Evolutionary conservation across 2,329 filamentous ascomycete genomes (phyloP), one percentile per base, ranked within the genome.

Genomic region (Hymenoscyphus fructigenus): DNA sequence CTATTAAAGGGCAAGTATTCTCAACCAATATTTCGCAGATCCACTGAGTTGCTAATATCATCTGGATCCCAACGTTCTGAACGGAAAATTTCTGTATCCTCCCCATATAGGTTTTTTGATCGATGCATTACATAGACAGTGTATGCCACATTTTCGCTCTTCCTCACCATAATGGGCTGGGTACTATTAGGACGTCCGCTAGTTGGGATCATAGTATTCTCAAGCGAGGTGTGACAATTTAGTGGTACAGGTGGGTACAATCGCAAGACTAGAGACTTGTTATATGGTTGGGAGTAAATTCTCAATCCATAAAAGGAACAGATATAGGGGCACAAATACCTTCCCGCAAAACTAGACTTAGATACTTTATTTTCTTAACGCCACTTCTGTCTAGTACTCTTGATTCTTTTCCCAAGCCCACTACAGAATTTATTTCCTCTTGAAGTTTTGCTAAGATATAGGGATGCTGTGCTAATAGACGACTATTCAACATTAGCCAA

Each of bases 341-440:
- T 59, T 70, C 68, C 61, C 66, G 67, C 20, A 70, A 55, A 2
- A 70, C 60, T 44, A 44, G 62, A 17, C 55, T n/a, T 20, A 68
- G 63, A 56, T 53, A 70, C 41, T 58, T 55, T 63, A 67, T 66
- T 36, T 57, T 60, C 26, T 47, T 47, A 2, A 47, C 17, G 41
- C 55, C 29, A 67, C 65, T 38, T 56, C 55, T 20, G 58, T 56
- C 26, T 59, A 28, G 53, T 20, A 57, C 1, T 12, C 47, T 36
- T 26, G 36, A 10, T 65, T 75, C 79, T 78, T 78, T 72, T 81
- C 80, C 41, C 9, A 20, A n/a, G 55, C 82, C 86, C 62, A 88
- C 68, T 12, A 84, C 81, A 74, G 79, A 83, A 1, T 64, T 60
- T 5, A 84, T 77, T 71, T 85, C 82, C 2, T 66, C 65, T 63